A percentile compares a stretch with the other conserved stretches of the same genome.
Conservation (phyloP, 2,329 filamentous ascomycete genomes). For the Trichoderma afroharzianum region DNA sequence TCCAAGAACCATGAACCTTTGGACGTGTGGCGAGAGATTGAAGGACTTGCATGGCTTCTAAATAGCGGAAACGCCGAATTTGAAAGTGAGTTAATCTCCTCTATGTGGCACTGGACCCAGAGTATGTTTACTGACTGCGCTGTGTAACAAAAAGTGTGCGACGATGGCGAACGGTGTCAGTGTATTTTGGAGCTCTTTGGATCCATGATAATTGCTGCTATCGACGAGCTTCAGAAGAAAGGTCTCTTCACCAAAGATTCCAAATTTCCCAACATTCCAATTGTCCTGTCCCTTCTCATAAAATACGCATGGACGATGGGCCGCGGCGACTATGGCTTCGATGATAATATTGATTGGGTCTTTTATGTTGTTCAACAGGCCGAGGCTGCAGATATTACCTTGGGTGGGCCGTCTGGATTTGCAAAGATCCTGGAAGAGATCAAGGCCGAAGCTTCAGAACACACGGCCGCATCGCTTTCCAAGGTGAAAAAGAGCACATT, state of each 20-base stretch:
- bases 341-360: neutral
- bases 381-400: neutral
- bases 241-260: constrained; percentile 19
- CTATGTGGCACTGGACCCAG: neutral
- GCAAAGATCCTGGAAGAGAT: neutral
- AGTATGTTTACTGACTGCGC: neutral
- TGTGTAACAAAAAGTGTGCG: neutral
- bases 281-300: constrained; percentile 18
- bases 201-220: constrained; percentile 14
- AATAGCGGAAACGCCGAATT: constrained; percentile 4
- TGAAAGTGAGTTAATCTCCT: constrained; percentile 10
- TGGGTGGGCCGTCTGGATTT: neutral
- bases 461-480: neutral
- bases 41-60: constrained; percentile 22
- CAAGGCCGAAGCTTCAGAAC: neutral
- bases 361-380: neutral
- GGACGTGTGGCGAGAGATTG: constrained; percentile 25
- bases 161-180: constrained; percentile 8
- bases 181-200: constrained; percentile 20
- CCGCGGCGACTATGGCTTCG: constrained; percentile 13
- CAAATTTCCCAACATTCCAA: constrained; percentile 21
- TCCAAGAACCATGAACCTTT: constrained; percentile 15
- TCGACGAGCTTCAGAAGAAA: constrained; percentile 20
- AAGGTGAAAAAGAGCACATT: neutral
- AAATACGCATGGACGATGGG: constrained; percentile 13